Conservation (phyloP, 2,329 filamentous ascomycete genomes). For the Aspergillus ochraceus region DNA sequence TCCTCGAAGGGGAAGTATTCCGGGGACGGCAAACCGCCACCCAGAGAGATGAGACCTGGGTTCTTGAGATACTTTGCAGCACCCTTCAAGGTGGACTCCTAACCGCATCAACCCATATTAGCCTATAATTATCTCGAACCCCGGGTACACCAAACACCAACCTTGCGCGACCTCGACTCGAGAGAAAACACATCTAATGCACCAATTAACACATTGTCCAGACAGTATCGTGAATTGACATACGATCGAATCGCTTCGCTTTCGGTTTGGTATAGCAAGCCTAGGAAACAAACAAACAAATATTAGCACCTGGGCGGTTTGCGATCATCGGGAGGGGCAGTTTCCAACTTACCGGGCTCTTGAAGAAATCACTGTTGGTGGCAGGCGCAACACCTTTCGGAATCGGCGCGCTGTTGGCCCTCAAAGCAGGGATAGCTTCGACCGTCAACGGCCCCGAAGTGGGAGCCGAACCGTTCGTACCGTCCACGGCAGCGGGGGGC, state of each 20-base stretch:
- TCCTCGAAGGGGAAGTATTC: constrained; percentile 91
- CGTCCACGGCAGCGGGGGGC: constrained; percentile 24
- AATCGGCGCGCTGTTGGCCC: constrained; percentile 67
- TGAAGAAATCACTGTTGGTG: constrained; percentile 80
- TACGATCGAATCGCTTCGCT: constrained; percentile 82
- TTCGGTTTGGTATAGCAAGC: constrained; percentile 63
- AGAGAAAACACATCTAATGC: constrained; percentile 56
- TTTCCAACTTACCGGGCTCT: constrained; percentile 62
- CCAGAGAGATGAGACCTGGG: constrained; percentile 83
- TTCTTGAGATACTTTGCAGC: constrained; percentile 77
- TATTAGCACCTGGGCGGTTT: constrained; percentile 4
- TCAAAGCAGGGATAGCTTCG: constrained; percentile 65
- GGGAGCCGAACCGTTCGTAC: constrained; percentile 12
- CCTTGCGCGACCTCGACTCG: constrained; percentile 58
- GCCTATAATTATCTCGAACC: background rate
- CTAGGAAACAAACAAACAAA: constrained; percentile 24
- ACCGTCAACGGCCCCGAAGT: constrained; percentile 55
- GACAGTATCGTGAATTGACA: constrained; percentile 41
- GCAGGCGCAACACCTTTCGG: constrained; percentile 74
- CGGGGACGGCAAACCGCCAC: constrained; percentile 83
- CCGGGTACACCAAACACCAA: constrained; percentile 16
- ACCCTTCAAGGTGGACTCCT: constrained; percentile 74
- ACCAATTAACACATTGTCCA: background rate
- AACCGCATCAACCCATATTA: constrained; percentile 14
- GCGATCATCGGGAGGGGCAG: background rate